A percentile compares a stretch with the other conserved stretches of the same genome.
Evolutionary conservation across 2,329 filamentous ascomycete species (phyloP).

Genomic region (Aureobasidium zeae): DNA sequence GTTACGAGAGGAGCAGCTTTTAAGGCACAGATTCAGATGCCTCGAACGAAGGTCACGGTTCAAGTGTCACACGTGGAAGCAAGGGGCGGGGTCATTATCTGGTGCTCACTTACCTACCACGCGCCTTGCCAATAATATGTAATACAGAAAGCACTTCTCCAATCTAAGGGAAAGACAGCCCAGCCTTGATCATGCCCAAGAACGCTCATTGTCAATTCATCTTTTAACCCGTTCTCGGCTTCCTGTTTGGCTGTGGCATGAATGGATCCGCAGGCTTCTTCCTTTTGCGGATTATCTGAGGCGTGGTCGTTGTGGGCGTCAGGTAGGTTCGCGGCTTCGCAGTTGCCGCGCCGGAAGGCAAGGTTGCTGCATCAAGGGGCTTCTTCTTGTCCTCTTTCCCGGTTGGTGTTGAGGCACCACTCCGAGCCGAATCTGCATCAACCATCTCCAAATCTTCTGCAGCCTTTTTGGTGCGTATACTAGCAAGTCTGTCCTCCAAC

Average conservation of each 20-base stretch:
- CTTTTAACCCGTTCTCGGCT: constrained; percentile 4
- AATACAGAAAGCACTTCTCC: constrained; percentile 1
- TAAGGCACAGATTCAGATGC: background rate
- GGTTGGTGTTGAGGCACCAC: constrained; percentile 14
- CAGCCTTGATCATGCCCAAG: constrained; percentile 4
- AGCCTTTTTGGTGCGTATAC: constrained; percentile 5
- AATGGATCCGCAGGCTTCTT: constrained; percentile 22
- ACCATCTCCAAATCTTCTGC: constrained; percentile 26
- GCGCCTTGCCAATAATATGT: constrained; percentile 4
- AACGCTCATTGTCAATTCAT: background rate
- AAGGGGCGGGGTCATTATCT: constrained; percentile 2
- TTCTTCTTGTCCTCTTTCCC: background rate
- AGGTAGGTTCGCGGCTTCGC: constrained; percentile 6
- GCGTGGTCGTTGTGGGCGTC: constrained; percentile 1
- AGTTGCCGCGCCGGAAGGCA: background rate
- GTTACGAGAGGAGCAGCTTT: constrained; percentile 4
- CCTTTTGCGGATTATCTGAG: constrained; percentile 19
- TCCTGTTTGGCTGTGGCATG: constrained; percentile 21
- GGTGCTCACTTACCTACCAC: constrained; percentile 12
- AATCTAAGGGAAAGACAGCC: constrained; percentile 2
- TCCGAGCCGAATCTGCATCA: constrained; percentile 20
- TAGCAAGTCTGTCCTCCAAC: constrained; percentile 25
- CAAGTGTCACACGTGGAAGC: constrained; percentile 12
- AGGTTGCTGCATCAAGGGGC: constrained; percentile 1
- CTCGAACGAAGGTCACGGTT: constrained; percentile 12